phyloP scores from a whole-genome alignment of 1,139 yeast species.

The Pichia sp. region DNA sequence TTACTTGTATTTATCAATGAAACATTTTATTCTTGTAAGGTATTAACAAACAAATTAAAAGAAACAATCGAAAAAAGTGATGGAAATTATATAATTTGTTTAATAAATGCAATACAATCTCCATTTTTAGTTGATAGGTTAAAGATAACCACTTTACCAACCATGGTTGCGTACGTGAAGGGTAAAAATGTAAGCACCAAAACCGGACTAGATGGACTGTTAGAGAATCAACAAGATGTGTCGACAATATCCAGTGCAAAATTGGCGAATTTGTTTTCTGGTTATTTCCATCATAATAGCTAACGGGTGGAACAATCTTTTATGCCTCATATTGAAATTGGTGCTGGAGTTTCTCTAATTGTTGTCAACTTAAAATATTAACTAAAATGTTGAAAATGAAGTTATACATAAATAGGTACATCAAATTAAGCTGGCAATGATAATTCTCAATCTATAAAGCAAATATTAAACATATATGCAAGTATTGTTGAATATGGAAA shows the following conservation, averaged over 20 bases:
- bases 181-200: constrained; percentile 56
- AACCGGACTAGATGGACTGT: constrained; percentile 63
- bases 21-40: constrained; percentile 51
- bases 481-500: too few species aligned
- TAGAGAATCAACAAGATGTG: constrained; percentile 31
- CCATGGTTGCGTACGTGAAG: constrained; percentile 53
- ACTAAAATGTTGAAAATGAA: too few species aligned
- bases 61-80: neutral
- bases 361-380: too few species aligned
- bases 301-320: too few species aligned
- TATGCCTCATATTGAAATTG: too few species aligned
- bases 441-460: too few species aligned
- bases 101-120: constrained; percentile 45
- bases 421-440: too few species aligned
- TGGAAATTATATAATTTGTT: constrained; percentile 1
- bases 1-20: constrained; percentile 65
- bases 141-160: constrained; percentile 62
- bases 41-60: constrained; percentile 46
- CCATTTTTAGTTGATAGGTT: constrained; percentile 67
- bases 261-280: neutral
- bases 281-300: neutral
- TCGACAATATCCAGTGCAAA: neutral
- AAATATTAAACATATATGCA: too few species aligned
- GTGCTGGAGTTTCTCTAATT: too few species aligned
- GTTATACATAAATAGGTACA: too few species aligned